Evolutionary conservation across 139 green algal genomes (phyloP), one percentile per base, ranked within the genome.

Genomic region (Trebouxia sp.): DNA sequence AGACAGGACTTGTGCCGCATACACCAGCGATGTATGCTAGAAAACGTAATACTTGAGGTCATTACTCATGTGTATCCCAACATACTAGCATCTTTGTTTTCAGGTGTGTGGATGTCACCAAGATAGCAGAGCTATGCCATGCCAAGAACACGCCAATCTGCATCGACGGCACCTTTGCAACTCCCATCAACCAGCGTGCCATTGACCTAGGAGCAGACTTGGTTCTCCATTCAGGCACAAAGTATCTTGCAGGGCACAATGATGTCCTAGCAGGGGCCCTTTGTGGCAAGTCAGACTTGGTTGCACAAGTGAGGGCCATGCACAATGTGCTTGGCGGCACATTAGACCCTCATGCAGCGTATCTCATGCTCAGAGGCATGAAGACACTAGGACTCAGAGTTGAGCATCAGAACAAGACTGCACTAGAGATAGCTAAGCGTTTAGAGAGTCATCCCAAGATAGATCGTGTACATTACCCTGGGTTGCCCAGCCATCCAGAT

Each of bases 171-270:
- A 99, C 97, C 4, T 99, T 99, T 85, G 93, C 96, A 11, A 99
- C 96, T 38, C 95, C 96, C 67, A 90, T 96, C 75, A 99, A 99
- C 88, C 86, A 90, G 82, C 78, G 75, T 14, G 80, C 84, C 32
- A 85, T 99, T 0, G 66, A 82, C 8, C 87, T 97, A 15, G 97
- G 97, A 8, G 97, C 97, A 6, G 97, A 99, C 86, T 84, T 99
- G n/a, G 97, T 99, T 7, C 91, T 99, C 43, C 96, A 99, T 88
- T 97, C 90, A 0, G 97, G 91, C 45, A 99, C 97, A 70, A 99
- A 99, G 88, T 99, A 99, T 87, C 85, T 99, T 35, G 97, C 92
- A 1, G 97, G 97, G 20, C 97, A 99, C 91, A 99, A 99, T 82
- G 97, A 99, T 76, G 95, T 99, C 50, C 88, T 99, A 77, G 94